Evolutionary conservation across 441 rosid genomes (phyloP), one percentile per base, ranked within the genome.

Genomic region (Pelargonium citronellum): DNA sequence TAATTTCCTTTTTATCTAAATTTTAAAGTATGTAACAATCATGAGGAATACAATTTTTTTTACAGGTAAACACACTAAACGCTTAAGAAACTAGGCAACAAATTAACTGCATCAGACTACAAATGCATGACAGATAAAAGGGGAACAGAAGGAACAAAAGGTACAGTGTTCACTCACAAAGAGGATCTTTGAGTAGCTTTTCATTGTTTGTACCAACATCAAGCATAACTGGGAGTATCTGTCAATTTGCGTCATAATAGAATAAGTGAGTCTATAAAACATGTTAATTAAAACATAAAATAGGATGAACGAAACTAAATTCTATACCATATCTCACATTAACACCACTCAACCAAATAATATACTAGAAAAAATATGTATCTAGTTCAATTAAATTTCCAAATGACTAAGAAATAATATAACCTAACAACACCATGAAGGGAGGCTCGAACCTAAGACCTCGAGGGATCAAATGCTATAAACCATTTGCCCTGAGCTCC

Each of bases 171-270:
- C 69, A 84, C 99, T 88, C 84, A 95, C 99, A 95, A 30, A 90
- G 97, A 64, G 72, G 91, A 69, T 95, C 89, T 79, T 90, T 84
- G 24, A 95, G 92, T 67, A 95, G 89, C 83, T 82, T 90, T 74
- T 90, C 87, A 78, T 95, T 95, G 83, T 90, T 95, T 20, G 99
- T 95, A 11, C 97, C 99, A 63, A 95, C 96, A 75, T 95, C 99
- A 53, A 95, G 79, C 97, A 95, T 95, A 74, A 95, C 83, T 2
- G 99, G 99, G 68, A 95, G 90, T 78, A 91, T 82, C 99, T 95
- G 82, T 51, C 73, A 68, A 58, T 67, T 44, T 49, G 67, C 5
- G 75, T 60, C 37, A 64, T 6, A 69, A 57, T 9, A 64, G 55
- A n/a, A 60, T 24, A 15, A 3, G 53, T 0, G 15, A 47, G 64